Evolutionary conservation across 108 stramenopile genomes (phyloP).

Genomic region (Mediolabrus comicus): DNA sequence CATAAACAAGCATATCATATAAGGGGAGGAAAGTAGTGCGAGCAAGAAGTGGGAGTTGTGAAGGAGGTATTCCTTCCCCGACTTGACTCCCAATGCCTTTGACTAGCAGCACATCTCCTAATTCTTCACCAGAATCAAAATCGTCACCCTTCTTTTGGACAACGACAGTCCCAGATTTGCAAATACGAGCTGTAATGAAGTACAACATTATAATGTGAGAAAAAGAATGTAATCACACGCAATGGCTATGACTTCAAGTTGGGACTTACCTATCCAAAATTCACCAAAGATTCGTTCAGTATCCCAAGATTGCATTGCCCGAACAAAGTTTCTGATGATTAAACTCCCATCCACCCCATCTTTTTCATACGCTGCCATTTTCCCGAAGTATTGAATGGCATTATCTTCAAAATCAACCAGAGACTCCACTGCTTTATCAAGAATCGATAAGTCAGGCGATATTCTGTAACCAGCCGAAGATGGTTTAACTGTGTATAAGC

Average conservation of each 20-base stretch:
- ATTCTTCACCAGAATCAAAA: not conserved
- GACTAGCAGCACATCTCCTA: slow-evolving; percentile 19
- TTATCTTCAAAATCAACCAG: not conserved
- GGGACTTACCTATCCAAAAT: slow-evolving; percentile 27
- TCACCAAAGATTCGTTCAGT: slow-evolving; percentile 13
- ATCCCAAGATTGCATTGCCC: slow-evolving; percentile 18
- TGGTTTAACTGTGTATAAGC: slow-evolving; percentile 11
- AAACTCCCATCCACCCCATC: slow-evolving; percentile 14
- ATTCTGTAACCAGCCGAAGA: slow-evolving; percentile 5
- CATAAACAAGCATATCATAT: slow-evolving; percentile 24
- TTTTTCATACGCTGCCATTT: slow-evolving; percentile 14
- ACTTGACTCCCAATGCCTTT: slow-evolving; percentile 16
- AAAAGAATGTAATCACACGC: too few species aligned
- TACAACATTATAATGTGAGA: too few species aligned
- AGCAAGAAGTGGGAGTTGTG: slow-evolving; percentile 3
- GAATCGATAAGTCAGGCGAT: not conserved
- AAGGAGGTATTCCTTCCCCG: not conserved
- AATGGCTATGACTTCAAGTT: too few species aligned
- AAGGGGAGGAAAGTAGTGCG: slow-evolving; percentile 17
- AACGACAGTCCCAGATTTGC: slow-evolving; percentile 17
- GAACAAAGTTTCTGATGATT: slow-evolving; percentile 9
- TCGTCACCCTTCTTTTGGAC: slow-evolving; percentile 7
- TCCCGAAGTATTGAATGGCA: not conserved
- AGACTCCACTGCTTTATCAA: slow-evolving; percentile 10
- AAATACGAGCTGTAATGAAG: not conserved